phyloP scores from a whole-genome alignment of 257 asterid species.

The Solanum piurae region DNA sequence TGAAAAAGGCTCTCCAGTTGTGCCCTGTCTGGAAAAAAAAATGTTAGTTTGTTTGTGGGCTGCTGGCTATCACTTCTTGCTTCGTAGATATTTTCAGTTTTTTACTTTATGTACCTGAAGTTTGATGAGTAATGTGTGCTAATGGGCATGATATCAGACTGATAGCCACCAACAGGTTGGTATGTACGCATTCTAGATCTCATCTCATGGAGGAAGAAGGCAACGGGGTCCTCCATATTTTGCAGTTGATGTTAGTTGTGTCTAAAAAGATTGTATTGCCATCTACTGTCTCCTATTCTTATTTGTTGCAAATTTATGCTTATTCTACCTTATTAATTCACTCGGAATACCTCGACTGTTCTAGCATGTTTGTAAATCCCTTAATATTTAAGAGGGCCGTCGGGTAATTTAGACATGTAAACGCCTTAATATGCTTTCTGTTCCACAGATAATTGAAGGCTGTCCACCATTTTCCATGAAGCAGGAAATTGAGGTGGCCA shows the following conservation, averaged over 20 bases:
- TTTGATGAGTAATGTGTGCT: background rate
- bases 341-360: background rate
- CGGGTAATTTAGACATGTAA: background rate
- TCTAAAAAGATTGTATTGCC: background rate
- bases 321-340: background rate
- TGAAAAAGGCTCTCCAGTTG: background rate
- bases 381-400: background rate
- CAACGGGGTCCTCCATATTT: background rate
- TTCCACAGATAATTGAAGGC: conserved; percentile 78
- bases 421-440: background rate
- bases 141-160: background rate
- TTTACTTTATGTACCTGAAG: background rate
- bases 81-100: background rate
- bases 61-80: background rate
- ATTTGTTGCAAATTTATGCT: background rate
- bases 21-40: background rate
- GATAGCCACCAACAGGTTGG: background rate
- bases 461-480: conserved; percentile 49
- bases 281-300: background rate
- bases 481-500: conserved; percentile 60
- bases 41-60: background rate
- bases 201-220: background rate
- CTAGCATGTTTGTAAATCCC: background rate
- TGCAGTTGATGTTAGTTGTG: background rate
- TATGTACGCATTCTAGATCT: background rate